phyloP scores from a whole-genome alignment of 495 filamentous ascomycete species.

The Penicillium paradoxum region DNA sequence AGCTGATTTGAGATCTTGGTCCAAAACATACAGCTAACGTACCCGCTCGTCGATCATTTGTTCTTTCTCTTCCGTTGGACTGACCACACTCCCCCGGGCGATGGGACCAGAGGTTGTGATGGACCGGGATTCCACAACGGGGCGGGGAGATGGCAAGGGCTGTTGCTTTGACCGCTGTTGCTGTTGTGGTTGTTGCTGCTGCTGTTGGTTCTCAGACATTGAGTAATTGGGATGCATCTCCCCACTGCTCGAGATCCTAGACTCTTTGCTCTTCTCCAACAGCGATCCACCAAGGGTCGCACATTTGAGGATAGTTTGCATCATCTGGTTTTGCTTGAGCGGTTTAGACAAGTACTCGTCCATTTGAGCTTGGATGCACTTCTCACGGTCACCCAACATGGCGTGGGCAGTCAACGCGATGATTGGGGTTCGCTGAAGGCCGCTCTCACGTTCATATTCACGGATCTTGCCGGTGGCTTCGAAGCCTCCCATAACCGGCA shows the following conservation, averaged over 20 bases:
- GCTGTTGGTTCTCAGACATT: slow-evolving; percentile 23
- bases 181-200: slow-evolving; percentile 14
- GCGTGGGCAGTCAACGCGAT: slow-evolving; percentile 97
- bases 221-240: slow-evolving; percentile 43
- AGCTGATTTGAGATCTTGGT: slow-evolving; percentile 10
- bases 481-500: slow-evolving; percentile 99
- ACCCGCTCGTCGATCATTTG: slow-evolving; percentile 70
- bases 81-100: slow-evolving; percentile 49
- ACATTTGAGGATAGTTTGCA: slow-evolving; percentile 96
- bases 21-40: slow-evolving; percentile 37
- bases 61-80: slow-evolving; percentile 56
- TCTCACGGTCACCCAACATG: slow-evolving; percentile 98
- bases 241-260: slow-evolving; percentile 51
- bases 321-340: slow-evolving; percentile 95
- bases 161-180: slow-evolving; percentile 12
- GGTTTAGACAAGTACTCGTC: slow-evolving; percentile 99
- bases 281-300: slow-evolving; percentile 87
- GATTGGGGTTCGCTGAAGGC: slow-evolving; percentile 81
- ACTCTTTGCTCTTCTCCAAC: slow-evolving; percentile 64
- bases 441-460: slow-evolving; percentile 77
- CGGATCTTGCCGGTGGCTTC: slow-evolving; percentile 97
- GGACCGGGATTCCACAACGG: slow-evolving; percentile 49
- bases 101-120: slow-evolving; percentile 60
- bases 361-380: slow-evolving; percentile 98
- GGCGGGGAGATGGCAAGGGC: slow-evolving; percentile 33